phyloP scores from a whole-genome alignment of 148 eudicot genomes.

The Fagopyrum esculentum region DNA sequence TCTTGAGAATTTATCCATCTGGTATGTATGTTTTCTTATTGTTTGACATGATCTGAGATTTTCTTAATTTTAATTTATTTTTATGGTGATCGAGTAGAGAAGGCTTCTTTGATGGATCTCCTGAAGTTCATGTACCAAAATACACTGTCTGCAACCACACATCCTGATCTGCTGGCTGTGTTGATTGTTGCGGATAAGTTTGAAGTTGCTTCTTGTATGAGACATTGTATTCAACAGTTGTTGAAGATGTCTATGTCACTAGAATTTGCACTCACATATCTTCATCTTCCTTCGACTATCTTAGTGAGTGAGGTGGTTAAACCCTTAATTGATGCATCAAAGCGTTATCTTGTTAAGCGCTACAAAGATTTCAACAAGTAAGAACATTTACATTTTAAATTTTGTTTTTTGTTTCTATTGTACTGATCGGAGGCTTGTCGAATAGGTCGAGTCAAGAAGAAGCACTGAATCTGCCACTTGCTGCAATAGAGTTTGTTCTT shows the following conservation, averaged over 20 bases:
- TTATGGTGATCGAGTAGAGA: constrained; percentile 38
- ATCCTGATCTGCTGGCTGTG: constrained; percentile 57
- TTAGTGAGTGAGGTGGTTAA: constrained; percentile 42
- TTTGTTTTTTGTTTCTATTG: neutral
- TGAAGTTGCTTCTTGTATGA: constrained; percentile 76
- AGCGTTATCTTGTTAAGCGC: constrained; percentile 58
- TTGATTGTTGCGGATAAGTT: constrained; percentile 79
- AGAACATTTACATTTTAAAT: constrained; percentile 14
- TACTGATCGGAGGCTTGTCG: too few relatives aligned
- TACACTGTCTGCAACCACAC: constrained; percentile 40
- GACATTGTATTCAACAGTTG: constrained; percentile 45
- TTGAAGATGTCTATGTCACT: constrained; percentile 64
- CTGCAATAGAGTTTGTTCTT: constrained; percentile 68
- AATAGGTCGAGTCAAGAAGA: constrained; percentile 66
- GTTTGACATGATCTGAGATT: too few relatives aligned
- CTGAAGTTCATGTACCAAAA: constrained; percentile 69
- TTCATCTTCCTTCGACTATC: constrained; percentile 69
- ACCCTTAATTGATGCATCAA: constrained; percentile 67
- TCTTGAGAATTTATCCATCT: constrained; percentile 21
- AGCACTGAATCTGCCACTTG: constrained; percentile 63
- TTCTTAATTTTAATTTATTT: too few relatives aligned
- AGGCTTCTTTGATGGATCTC: constrained; percentile 67
- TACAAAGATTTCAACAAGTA: constrained; percentile 64
- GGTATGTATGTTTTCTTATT: too few relatives aligned
- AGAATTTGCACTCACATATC: constrained; percentile 54